Evolutionary conservation across 164 flowering plant species (phyloP), one percentile per base, ranked within the genome.

Genomic region (Litsea cubeba): DNA sequence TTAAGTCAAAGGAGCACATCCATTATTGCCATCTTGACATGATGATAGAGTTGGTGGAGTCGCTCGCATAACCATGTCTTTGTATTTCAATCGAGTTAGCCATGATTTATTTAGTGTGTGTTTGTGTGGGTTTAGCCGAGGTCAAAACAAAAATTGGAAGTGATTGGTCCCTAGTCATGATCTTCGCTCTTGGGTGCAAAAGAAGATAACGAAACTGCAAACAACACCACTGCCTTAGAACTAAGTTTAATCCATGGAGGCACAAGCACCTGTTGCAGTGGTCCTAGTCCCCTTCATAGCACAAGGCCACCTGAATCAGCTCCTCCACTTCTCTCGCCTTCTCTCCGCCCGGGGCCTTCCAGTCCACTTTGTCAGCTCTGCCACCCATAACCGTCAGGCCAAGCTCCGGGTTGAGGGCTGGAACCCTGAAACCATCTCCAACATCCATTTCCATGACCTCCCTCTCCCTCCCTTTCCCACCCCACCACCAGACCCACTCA

Each of bases 241-340:
- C 46, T 1, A 40, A 7, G 11, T 54, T 12, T 4, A 20, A 54
- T n/a, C n/a, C n/a, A n/a, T 54, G 60, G 60, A 54, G 12, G 12
- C 6, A 40, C 46, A 60, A 58, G 5, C 58, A 35, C 23, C 80
- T 50, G 84, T 86, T 49, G 82, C 63, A 40, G 88, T 87, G 71
- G 77, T 90, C 6, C 77, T 84, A 83, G 87, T 88, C 17, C 94
- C 92, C 5, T 75, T 87, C 14, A 89, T 88, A 18, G 83, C 85
- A 3, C 94, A 90, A 73, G 88, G 92, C 76, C 90, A 90, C 66
- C 87, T 86, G 62, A 88, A 84, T 84, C 89, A 85, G 70, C 86
- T 87, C 76, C 84, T 86, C 75, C 82, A 86, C 72, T 74, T 88
- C 76, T 82, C 92, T 63, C 81, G 84, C 50, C 85, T 88, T 77